A percentile compares a stretch with the other conserved stretches of the same genome.
Evolutionary conservation across 345 rosid species (phyloP).

Genomic region (Camelina laxa): DNA sequence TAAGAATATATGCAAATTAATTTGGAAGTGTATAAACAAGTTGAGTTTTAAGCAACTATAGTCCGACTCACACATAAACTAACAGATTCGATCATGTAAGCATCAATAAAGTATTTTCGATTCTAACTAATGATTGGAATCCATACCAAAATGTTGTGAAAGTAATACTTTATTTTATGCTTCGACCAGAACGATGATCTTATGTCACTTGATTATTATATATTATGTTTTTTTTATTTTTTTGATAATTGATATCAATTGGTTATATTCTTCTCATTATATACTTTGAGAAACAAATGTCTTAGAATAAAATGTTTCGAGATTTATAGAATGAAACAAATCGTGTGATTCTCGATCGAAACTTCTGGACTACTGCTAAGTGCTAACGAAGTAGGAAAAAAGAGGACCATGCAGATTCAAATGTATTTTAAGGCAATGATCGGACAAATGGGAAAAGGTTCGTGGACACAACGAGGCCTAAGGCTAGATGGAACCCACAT

Average conservation of each 20-base stretch:
- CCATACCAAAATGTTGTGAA: background rate
- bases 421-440: conserved; percentile 2
- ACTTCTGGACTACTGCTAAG: background rate
- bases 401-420: conserved; percentile 11
- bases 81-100: background rate
- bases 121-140: background rate
- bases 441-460: conserved; percentile 1
- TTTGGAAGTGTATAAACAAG: too few relatives aligned
- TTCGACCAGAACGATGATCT: background rate
- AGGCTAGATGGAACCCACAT: background rate
- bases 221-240: too few relatives aligned
- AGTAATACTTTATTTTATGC: background rate
- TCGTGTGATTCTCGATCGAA: background rate
- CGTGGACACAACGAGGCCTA: background rate
- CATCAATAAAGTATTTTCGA: background rate
- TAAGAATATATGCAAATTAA: too few relatives aligned
- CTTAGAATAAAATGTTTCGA: background rate
- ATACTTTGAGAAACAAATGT: background rate
- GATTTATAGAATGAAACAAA: background rate
- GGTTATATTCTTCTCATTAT: background rate
- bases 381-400: background rate
- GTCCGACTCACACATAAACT: background rate
- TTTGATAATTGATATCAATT: background rate
- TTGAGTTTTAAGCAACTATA: background rate
- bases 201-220: background rate